Percentiles rank a stretch among this genome's conserved stretches.
These are phyloP conservation scores for Sporobolomyces pararoseus DNA, from an alignment of 768 basidiomycete genomes.

Conservation along the genomic window DNA sequence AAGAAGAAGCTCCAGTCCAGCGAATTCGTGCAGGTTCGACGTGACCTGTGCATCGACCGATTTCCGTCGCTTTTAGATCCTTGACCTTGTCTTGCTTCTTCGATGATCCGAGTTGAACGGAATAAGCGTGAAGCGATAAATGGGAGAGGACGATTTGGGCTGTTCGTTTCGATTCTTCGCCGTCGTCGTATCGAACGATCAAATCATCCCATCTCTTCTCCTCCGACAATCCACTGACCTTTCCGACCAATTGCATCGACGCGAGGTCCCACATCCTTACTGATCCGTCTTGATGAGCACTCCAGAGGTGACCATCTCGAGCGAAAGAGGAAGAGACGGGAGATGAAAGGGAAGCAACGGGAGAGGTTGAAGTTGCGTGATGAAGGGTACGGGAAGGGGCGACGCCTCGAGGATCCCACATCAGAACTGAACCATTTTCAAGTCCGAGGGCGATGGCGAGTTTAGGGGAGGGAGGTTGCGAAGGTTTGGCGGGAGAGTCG, in stretches of 20 bases:
- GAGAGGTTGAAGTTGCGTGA: constrained; percentile 29
- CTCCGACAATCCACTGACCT: constrained; percentile 25
- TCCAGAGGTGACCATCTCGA: constrained; percentile 36
- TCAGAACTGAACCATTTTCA: constrained; percentile 28
- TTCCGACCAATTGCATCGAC: constrained; percentile 14
- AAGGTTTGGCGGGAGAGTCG: constrained; percentile 26
- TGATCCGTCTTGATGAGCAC: constrained; percentile 35
- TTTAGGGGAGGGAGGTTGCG: neutral
- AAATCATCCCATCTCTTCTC: constrained; percentile 36
- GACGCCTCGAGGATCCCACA: constrained; percentile 36
- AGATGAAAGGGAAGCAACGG: constrained; percentile 36
- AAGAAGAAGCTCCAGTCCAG: constrained; percentile 23
- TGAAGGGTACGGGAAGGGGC: constrained; percentile 6
- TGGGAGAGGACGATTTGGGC: constrained; percentile 37
- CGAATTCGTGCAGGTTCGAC: constrained; percentile 32
- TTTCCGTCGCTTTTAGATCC: constrained; percentile 32
- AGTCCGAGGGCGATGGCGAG: constrained; percentile 37
- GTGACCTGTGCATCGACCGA: constrained; percentile 37
- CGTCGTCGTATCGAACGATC: constrained; percentile 31
- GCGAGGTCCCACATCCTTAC: constrained; percentile 36
- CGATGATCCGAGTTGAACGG: constrained; percentile 22
- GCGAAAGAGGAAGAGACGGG: constrained; percentile 11
- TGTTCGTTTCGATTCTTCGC: constrained; percentile 18
- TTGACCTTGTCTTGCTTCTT: constrained; percentile 41
- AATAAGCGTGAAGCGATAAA: constrained; percentile 34